A percentile compares a stretch with the other conserved stretches of the same genome.
Evolutionary conservation across 1,139 yeast species (phyloP).

Genomic region (Candida dubliniensis): DNA sequence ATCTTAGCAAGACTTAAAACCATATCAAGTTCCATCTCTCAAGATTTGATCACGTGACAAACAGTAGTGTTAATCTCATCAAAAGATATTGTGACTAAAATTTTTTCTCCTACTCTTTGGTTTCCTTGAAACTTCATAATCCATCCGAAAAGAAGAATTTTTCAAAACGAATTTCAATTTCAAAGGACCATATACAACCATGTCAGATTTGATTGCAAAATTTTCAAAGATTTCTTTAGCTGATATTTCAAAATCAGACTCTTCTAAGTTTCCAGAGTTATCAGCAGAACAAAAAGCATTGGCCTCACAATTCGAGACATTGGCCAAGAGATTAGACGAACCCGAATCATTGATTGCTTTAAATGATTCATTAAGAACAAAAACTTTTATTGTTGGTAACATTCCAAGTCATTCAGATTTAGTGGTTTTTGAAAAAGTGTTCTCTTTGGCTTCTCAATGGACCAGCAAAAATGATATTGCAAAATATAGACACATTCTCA

Average conservation of each 20-base stretch:
- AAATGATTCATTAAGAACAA: constrained; percentile 66
- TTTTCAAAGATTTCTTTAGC: constrained; percentile 41
- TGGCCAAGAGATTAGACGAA: constrained; percentile 56
- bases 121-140: too few species aligned
- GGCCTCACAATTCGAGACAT: constrained; percentile 76
- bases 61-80: too few species aligned
- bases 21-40: too few species aligned
- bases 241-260: constrained; percentile 21
- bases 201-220: constrained; percentile 45
- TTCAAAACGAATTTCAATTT: not conserved
- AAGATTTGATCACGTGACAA: too few species aligned
- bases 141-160: not conserved
- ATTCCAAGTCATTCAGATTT: constrained; percentile 68
- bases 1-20: too few species aligned
- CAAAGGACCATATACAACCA: constrained; percentile 14
- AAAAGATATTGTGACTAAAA: too few species aligned
- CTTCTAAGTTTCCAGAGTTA: constrained; percentile 37
- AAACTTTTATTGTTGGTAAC: constrained; percentile 70
- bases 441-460: constrained; percentile 61
- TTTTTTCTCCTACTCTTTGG: too few species aligned
- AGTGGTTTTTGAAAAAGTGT: constrained; percentile 61
- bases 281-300: constrained; percentile 63
- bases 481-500: constrained; percentile 71
- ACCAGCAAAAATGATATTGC: constrained; percentile 53
- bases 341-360: constrained; percentile 59